These are phyloP conservation scores for Neopestalotiopsis sp. DNA, from an alignment of 2,329 filamentous ascomycete species.

Conservation along the genomic window DNA sequence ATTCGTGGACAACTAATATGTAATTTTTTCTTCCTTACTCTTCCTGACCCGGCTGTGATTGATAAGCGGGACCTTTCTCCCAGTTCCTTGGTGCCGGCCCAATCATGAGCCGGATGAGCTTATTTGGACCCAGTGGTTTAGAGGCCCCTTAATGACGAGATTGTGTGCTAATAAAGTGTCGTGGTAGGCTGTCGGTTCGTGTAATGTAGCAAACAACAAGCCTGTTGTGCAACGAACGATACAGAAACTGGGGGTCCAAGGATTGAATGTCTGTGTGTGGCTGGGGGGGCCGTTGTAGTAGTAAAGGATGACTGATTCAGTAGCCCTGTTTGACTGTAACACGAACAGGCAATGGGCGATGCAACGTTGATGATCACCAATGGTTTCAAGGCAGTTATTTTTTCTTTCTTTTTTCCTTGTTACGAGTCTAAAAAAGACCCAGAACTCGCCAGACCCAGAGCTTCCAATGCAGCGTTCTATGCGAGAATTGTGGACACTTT, in stretches of 20 bases:
- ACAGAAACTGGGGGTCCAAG: too few relatives aligned
- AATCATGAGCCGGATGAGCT: constrained; percentile 1
- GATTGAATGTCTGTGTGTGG: too few relatives aligned
- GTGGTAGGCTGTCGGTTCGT: background rate
- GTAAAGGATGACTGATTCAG: too few relatives aligned
- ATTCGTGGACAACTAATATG: background rate
- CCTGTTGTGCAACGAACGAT: background rate
- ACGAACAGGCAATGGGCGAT: too few relatives aligned
- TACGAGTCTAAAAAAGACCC: too few relatives aligned
- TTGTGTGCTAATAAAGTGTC: background rate
- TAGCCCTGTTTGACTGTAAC: too few relatives aligned
- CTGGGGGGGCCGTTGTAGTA: too few relatives aligned
- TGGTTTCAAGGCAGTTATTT: too few relatives aligned
- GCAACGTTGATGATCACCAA: too few relatives aligned
- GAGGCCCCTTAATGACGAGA: background rate
- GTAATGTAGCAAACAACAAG: background rate
- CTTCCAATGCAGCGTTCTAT: background rate
- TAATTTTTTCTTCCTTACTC: background rate
- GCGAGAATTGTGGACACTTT: background rate
- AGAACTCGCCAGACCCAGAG: too few relatives aligned
- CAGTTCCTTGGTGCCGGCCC: background rate
- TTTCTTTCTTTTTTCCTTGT: too few relatives aligned
- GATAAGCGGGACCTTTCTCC: constrained; percentile 11
- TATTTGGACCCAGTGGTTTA: background rate
- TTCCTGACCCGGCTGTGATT: background rate